Evolutionary conservation across 495 filamentous ascomycete species (phyloP).

Genomic region (Schizothecium vesticola): DNA sequence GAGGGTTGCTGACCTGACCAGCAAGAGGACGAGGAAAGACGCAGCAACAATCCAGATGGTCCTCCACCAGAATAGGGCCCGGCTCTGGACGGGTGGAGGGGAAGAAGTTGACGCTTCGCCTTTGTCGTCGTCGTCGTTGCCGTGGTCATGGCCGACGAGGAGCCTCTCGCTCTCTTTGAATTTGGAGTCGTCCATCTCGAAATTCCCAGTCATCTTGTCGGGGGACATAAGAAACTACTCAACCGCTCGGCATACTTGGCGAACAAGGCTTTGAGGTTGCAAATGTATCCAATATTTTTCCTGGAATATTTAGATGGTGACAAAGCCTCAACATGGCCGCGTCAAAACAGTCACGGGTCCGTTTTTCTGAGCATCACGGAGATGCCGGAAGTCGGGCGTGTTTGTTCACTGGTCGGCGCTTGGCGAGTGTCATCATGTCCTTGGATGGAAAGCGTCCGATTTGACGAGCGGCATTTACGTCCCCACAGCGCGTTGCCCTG

Average conservation of each 20-base stretch:
- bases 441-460: slow-evolving; percentile 10
- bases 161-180: slow-evolving; percentile 3
- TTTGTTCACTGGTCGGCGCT: neutral
- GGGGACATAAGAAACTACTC: neutral
- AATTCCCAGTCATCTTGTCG: neutral
- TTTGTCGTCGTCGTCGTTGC: neutral
- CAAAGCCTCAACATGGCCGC: neutral
- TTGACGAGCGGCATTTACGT: slow-evolving; percentile 3
- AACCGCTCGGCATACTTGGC: neutral
- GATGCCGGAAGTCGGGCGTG: neutral
- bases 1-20: neutral
- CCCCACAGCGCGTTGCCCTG: neutral
- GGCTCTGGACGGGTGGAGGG: neutral
- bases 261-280: neutral
- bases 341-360: neutral
- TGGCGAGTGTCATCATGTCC: slow-evolving; percentile 10
- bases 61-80: neutral
- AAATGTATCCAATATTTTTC: no score
- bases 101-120: neutral
- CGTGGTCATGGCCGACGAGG: neutral
- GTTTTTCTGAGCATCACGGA: neutral
- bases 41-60: neutral
- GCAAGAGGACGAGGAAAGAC: neutral
- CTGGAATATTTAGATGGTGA: neutral
- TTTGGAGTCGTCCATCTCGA: slow-evolving; percentile 2